Base-by-base conservation (phyloP, 352 stramenopile genomes). In the Phytopythium sindhum region DNA sequence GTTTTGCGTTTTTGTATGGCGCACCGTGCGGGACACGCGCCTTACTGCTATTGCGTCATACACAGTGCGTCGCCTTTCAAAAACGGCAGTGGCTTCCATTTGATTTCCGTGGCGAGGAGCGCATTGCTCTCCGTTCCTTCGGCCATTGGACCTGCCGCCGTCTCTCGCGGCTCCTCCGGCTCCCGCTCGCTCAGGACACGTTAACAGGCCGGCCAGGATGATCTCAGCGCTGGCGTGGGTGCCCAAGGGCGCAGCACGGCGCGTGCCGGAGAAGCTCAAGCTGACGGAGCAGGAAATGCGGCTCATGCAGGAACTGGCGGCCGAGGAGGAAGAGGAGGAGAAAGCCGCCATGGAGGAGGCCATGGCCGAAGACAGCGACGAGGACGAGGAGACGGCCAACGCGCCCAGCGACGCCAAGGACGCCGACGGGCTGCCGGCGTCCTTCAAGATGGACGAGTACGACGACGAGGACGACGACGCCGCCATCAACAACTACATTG, bases 381-480 rank as follows among this genome's bases (percentile, higher is more conserved):
- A 74, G 21, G 80, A 87, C 5, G 70, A 67, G 24, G 39, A 70
- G 11, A 17, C 31, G 2, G 52, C 44, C 21, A 24, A 24, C 11
- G 54, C 66, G 45, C 33, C 48, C 48, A 72, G 21, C 47, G 66
- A 35, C n/a, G 72, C 76, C 14, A 67, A 70, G 21, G 73, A 84
- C 53, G 72, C 70, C 53, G 69, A 86, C 48, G 79, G 79, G 4
- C 68, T 92, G 62, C 84, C 87, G 12, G 61, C 77, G 12, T 80
- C 67, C 39, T 93, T 96, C 70, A 88, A 89, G 66, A 95, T 95
- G 85, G 85, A 96, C 64, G 81, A 96, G 55, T 95, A 97, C 70
- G 86, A 96, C 59, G 85, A 95, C 8, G 86, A 95, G 61, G 86
- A 91, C 59, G 78, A 95, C 60, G 86, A 95, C 50, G 85, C 73